A percentile compares a stretch with the other conserved stretches of the same genome.
phyloP scores from a whole-genome alignment of 441 rosid species.

The Iberis amara region DNA sequence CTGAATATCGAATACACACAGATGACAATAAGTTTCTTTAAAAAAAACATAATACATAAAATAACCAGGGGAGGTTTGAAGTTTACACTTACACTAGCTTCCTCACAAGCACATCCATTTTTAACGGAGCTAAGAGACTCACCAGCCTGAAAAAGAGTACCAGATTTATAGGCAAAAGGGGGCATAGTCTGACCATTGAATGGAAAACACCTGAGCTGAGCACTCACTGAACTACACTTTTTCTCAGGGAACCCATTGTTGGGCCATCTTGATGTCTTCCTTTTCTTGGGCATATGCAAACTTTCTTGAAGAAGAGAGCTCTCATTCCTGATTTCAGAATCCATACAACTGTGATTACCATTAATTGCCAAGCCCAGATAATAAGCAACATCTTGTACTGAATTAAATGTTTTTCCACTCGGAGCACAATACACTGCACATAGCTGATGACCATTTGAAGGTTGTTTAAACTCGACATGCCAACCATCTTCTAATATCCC shows the following conservation, averaged over 20 bases:
- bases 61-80: background rate
- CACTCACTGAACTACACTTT: slow-evolving; percentile 41
- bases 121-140: slow-evolving; percentile 42
- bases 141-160: slow-evolving; percentile 32
- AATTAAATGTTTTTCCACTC: slow-evolving; percentile 72
- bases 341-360: slow-evolving; percentile 42
- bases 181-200: slow-evolving; percentile 39
- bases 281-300: slow-evolving; percentile 45
- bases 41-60: background rate
- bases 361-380: slow-evolving; percentile 67
- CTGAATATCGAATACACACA: slow-evolving; percentile 46
- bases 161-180: slow-evolving; percentile 33
- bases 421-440: slow-evolving; percentile 72
- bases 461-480: slow-evolving; percentile 65
- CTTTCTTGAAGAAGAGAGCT: slow-evolving; percentile 51
- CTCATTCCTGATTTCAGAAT: slow-evolving; percentile 40
- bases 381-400: slow-evolving; percentile 74
- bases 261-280: slow-evolving; percentile 51
- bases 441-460: slow-evolving; percentile 41
- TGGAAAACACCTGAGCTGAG: slow-evolving; percentile 36
- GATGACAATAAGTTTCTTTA: background rate
- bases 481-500: slow-evolving; percentile 83
- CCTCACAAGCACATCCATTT: slow-evolving; percentile 33
- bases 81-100: slow-evolving; percentile 49
- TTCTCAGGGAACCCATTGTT: slow-evolving; percentile 52